Conservation (phyloP, 2,329 filamentous ascomycete species). For the Ophiostoma ips region DNA sequence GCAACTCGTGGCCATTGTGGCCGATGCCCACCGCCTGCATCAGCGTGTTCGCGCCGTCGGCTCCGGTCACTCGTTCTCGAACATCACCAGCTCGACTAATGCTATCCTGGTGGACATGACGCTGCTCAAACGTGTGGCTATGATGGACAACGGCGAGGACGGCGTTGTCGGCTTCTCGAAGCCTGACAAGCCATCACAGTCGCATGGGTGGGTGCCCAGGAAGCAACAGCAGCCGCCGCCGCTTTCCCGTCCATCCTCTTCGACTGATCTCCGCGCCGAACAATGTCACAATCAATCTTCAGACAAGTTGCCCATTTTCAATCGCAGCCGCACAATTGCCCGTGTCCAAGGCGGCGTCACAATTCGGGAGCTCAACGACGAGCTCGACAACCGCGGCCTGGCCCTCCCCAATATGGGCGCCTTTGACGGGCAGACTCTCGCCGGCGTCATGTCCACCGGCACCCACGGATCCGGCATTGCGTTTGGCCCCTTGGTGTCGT, state of each 20-base stretch:
- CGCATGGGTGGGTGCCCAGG: neutral
- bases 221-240: neutral
- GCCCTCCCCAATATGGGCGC: conserved; percentile 17
- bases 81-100: conserved; percentile 14
- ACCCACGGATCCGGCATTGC: conserved; percentile 17
- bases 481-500: conserved; percentile 14
- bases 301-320: neutral
- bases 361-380: conserved; percentile 15
- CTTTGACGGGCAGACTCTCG: conserved; percentile 17
- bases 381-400: conserved; percentile 15
- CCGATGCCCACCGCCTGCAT: conserved; percentile 11
- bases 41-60: conserved; percentile 16
- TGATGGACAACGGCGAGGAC: conserved; percentile 13
- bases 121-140: conserved; percentile 11
- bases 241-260: neutral
- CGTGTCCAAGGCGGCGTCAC: conserved; percentile 16
- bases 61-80: conserved; percentile 18
- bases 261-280: neutral
- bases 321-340: conserved; percentile 11
- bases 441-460: conserved; percentile 15
- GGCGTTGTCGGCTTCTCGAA: conserved; percentile 9
- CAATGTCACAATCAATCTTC: neutral
- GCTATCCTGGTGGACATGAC: conserved; percentile 14
- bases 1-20: conserved; percentile 15
- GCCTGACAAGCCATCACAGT: neutral